These are phyloP conservation scores for Perkinsus chesapeaki DNA, from an alignment of 169 alveolate species.

Conservation along the genomic window DNA sequence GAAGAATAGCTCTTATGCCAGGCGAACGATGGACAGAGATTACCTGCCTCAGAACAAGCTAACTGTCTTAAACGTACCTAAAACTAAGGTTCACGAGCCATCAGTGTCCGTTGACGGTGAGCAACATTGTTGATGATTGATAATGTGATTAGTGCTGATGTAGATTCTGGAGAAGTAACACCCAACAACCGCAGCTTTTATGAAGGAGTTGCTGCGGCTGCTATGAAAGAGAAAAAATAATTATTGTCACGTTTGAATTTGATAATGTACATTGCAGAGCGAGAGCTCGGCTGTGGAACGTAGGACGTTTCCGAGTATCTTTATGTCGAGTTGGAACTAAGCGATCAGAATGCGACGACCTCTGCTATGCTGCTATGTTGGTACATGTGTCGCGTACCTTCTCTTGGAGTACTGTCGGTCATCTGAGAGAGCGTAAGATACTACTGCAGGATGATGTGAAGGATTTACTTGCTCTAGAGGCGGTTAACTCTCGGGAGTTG, in stretches of 20 bases:
- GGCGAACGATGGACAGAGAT: neutral
- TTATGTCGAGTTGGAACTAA: too few species aligned
- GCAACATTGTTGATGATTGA: neutral
- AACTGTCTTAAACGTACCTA: neutral
- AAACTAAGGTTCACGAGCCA: neutral
- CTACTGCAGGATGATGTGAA: too few species aligned
- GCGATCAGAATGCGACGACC: too few species aligned
- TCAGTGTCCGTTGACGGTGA: neutral
- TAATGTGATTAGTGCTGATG: neutral
- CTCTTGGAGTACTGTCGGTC: too few species aligned
- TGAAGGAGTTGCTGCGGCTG: neutral
- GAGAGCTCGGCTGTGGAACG: constrained; percentile 7
- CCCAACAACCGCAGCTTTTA: neutral
- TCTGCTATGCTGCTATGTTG: too few species aligned
- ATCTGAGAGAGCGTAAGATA: too few species aligned
- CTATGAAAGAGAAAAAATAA: neutral
- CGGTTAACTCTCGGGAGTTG: too few species aligned
- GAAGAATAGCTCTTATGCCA: neutral
- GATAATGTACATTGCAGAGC: neutral
- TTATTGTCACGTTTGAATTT: neutral
- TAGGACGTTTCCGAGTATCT: too few species aligned
- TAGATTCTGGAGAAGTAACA: neutral
- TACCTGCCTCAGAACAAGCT: neutral
- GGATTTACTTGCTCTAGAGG: too few species aligned
- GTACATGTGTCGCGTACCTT: too few species aligned